Conservation (phyloP, 345 rosid species). For the Eucalyptus shirleyi region DNA sequence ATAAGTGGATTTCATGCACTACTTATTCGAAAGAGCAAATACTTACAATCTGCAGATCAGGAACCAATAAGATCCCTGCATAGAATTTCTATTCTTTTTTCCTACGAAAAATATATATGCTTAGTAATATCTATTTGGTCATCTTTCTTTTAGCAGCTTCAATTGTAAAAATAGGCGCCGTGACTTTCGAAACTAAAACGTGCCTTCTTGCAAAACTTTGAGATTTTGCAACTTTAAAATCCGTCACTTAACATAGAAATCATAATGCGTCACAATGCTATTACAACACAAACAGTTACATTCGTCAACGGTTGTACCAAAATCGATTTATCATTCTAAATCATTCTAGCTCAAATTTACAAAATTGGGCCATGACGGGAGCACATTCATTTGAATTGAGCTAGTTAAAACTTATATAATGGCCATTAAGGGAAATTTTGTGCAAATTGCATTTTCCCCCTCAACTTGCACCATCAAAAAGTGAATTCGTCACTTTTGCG, state of each 20-base stretch:
- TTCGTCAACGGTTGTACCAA: not conserved
- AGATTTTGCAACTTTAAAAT: not conserved
- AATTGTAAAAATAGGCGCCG: not conserved
- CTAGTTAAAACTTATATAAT: not conserved
- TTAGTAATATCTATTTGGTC: not conserved
- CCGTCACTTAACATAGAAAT: not conserved
- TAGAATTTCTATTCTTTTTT: not conserved
- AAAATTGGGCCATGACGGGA: not conserved
- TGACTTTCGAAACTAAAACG: not conserved
- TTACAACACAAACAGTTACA: not conserved
- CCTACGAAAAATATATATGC: no score
- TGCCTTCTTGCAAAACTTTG: not conserved
- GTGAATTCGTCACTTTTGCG: not conserved
- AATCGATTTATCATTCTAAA: not conserved
- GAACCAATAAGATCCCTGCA: not conserved
- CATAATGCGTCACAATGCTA: not conserved
- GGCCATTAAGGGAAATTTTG: not conserved
- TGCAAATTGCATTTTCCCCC: not conserved
- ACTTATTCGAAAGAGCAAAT: not conserved
- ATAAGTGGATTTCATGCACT: not conserved
- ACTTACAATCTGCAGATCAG: not conserved
- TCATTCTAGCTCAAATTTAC: not conserved
- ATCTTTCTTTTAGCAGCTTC: no score
- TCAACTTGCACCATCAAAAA: not conserved
- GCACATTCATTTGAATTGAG: not conserved